Conservation (phyloP, 495 filamentous ascomycete species). For the Penicillium robsamsonii region DNA sequence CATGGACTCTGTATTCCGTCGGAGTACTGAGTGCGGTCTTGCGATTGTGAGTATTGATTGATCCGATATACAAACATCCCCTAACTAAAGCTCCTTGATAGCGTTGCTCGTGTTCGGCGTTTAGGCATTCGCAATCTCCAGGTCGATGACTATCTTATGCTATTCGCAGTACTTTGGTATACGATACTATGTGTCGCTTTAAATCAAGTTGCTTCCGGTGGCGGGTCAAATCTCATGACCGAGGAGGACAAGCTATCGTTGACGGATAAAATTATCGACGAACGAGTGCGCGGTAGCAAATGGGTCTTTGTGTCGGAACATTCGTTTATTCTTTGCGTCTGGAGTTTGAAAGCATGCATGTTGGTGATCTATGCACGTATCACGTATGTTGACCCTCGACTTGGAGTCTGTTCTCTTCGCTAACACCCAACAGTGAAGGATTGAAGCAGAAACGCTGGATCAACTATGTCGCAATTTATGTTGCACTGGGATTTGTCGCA, state of each 20-base stretch:
- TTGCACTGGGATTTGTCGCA: conserved; percentile 55
- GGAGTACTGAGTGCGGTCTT: conserved; percentile 42
- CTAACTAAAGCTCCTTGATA: conserved; percentile 17
- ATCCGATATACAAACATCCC: background rate
- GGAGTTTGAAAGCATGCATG: conserved; percentile 54
- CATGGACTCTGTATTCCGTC: conserved; percentile 49
- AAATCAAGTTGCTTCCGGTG: conserved; percentile 50
- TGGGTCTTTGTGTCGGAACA: conserved; percentile 57
- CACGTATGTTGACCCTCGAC: conserved; percentile 36
- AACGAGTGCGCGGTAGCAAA: conserved; percentile 51
- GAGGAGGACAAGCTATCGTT: conserved; percentile 37
- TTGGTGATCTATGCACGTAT: conserved; percentile 54
- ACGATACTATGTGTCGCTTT: conserved; percentile 52
- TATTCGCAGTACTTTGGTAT: conserved; percentile 49
- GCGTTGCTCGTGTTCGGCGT: conserved; percentile 48
- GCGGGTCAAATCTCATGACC: conserved; percentile 54
- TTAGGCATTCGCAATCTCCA: conserved; percentile 46
- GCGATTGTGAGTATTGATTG: conserved; percentile 39
- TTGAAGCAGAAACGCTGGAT: conserved; percentile 40
- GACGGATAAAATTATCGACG: conserved; percentile 38
- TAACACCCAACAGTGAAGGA: conserved; percentile 32
- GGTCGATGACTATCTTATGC: conserved; percentile 53
- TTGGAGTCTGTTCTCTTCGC: conserved; percentile 5
- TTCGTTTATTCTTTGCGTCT: conserved; percentile 50
- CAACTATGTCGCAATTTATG: conserved; percentile 50